These are phyloP conservation scores for Neonectria faginata DNA, from an alignment of 2,329 filamentous ascomycete species.

Conservation along the genomic window DNA sequence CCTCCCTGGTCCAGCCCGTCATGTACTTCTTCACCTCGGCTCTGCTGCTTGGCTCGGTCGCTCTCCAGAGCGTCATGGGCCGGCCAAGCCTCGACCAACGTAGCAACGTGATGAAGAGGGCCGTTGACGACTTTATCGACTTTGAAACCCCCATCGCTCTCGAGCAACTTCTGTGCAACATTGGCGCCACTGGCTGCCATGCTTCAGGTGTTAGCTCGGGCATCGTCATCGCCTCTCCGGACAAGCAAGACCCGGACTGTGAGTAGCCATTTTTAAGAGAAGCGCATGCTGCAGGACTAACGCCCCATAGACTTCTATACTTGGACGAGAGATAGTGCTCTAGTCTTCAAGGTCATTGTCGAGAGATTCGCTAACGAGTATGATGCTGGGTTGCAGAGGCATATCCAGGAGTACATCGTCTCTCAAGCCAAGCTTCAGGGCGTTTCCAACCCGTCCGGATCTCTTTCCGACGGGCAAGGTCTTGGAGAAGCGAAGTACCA, in stretches of 20 bases:
- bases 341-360: conserved; percentile 76
- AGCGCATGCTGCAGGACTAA: conserved; percentile 18
- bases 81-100: conserved; percentile 51
- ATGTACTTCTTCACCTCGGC: conserved; percentile 65
- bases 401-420: conserved; percentile 76
- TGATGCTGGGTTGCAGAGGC: conserved; percentile 66
- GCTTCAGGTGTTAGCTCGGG: conserved; percentile 61
- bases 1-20: conserved; percentile 52
- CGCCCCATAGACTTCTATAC: conserved; percentile 74
- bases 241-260: conserved; percentile 67
- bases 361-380: conserved; percentile 73
- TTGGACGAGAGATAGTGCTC: conserved; percentile 80
- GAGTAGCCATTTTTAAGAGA: conserved; percentile 43
- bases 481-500: conserved; percentile 82
- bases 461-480: conserved; percentile 61
- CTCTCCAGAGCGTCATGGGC: conserved; percentile 63
- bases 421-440: conserved; percentile 75
- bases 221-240: conserved; percentile 68
- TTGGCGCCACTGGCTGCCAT: conserved; percentile 66
- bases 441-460: conserved; percentile 76
- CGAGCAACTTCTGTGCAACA: conserved; percentile 67
- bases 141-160: conserved; percentile 65
- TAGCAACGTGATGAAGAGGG: conserved; percentile 57
- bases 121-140: conserved; percentile 65
- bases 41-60: conserved; percentile 63